A percentile compares a stretch with the other conserved stretches of the same genome.
phyloP scores from a whole-genome alignment of 2,329 filamentous ascomycete species.

The Aspergillus neotritici region DNA sequence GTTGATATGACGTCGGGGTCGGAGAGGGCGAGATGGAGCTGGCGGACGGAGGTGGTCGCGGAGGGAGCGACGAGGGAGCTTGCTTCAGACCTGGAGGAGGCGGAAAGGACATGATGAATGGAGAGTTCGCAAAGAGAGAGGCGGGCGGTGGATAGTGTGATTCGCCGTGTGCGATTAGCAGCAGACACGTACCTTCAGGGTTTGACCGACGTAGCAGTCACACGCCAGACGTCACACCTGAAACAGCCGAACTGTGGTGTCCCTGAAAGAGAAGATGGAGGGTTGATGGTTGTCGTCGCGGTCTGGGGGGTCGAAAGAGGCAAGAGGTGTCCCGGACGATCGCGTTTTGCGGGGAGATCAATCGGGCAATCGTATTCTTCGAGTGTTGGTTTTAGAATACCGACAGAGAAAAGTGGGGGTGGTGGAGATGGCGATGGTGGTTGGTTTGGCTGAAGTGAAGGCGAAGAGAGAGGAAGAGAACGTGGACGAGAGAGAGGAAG shows the following conservation, averaged over 20 bases:
- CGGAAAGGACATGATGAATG: slow-evolving; percentile 72
- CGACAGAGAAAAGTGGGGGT: too few relatives aligned
- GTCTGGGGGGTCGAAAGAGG: too few relatives aligned
- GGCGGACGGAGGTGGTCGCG: slow-evolving; percentile 64
- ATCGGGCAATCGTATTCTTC: too few relatives aligned
- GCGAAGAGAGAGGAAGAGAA: too few relatives aligned
- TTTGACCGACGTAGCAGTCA: slow-evolving; percentile 31
- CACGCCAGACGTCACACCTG: slow-evolving; percentile 32
- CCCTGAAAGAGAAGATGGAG: too few relatives aligned
- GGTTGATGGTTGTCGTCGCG: too few relatives aligned
- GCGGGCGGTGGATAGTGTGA: slow-evolving; percentile 23
- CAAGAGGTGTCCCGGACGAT: too few relatives aligned
- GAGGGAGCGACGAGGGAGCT: slow-evolving; percentile 62
- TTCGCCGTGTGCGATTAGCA: slow-evolving; percentile 28
- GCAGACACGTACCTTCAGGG: slow-evolving; percentile 41
- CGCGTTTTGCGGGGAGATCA: too few relatives aligned
- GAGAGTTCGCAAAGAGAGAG: slow-evolving; percentile 30
- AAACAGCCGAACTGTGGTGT: slow-evolving; percentile 11
- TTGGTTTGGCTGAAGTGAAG: too few relatives aligned
- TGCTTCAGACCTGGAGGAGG: slow-evolving; percentile 68
- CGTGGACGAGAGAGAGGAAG: too few relatives aligned
- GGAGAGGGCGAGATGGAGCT: slow-evolving; percentile 27
- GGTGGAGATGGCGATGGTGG: too few relatives aligned
- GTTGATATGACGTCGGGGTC: slow-evolving; percentile 38
- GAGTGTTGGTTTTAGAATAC: too few relatives aligned